Base-by-base conservation (phyloP, 768 basidiomycete genomes). In the Tephrocybe sp. region DNA sequence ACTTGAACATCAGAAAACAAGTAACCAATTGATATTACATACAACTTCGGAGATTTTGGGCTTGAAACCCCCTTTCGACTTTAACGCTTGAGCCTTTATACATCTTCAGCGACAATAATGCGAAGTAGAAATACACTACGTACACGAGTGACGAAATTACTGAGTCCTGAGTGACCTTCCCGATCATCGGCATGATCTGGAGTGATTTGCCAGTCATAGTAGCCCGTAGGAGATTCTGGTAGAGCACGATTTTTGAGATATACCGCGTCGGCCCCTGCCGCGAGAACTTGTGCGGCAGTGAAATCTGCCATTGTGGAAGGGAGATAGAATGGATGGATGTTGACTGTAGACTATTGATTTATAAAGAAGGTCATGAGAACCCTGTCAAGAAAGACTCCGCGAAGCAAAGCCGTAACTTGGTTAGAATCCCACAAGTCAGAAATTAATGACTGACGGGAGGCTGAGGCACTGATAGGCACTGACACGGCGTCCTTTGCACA, bases 191-290 rank as follows among this genome's bases (percentile, higher is more conserved):
- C 59, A 16, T 65, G 61, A 22, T 64, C 55, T 13, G 62, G 57
- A 11, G 61, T 57, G 12, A 69, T 65, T 55, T 77, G 64, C 60
- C 65, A 71, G 53, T 76, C 72, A 56, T 78, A 78, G 44, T 68
- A 69, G 6, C 75, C 76, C 50, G 74, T 73, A 5, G 71, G 71
- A 3, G 76, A 69, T 28, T 53, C 55, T 8, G 77, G 77, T 1
- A 67, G 60, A 19, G 69, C 56, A 11, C 76, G 67, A 9, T 56
- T 57, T 5, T 69, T 60, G 30, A 76, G 70, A 51, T 73, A 64
- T 21, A 58, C 56, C 8, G 64, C 57, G 49, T 75, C 74, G 3
- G 67, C 65, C 9, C 56, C 65, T 19, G 63, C 50, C 8, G 56
- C 47, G 46, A 67, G 57, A 2, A 53, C 60, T 55, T 66, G 58